Percentiles rank a stretch among this genome's conserved stretches.
phyloP scores from a whole-genome alignment of 805 yeast genomes.

The Blastobotrys robertii region DNA sequence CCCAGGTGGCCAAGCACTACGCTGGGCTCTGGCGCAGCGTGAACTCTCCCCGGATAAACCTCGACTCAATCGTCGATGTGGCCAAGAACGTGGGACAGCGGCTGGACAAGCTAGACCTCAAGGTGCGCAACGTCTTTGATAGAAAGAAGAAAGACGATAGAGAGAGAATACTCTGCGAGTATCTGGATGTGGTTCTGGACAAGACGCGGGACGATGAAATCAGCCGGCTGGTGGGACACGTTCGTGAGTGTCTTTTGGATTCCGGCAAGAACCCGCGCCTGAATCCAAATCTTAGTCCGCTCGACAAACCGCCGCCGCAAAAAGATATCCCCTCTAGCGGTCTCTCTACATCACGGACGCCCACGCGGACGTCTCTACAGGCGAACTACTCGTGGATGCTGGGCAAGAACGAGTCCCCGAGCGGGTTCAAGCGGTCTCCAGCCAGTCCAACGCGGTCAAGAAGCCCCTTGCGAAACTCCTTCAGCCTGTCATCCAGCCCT shows the following conservation, averaged over 20 bases:
- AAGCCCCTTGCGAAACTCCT: no score
- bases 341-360: no score
- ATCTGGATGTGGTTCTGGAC: neutral
- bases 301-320: no score
- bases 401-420: no score
- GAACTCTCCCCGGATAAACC: slow-evolving; percentile 4
- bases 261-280: neutral
- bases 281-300: no score
- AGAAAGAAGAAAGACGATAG: neutral
- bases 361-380: no score
- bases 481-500: no score
- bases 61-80: slow-evolving; percentile 11
- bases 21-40: slow-evolving; percentile 2
- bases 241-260: neutral
- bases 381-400: no score
- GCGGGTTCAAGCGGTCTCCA: no score
- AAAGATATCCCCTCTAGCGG: no score
- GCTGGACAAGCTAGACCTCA: slow-evolving; percentile 4
- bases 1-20: slow-evolving; percentile 15
- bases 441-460: no score
- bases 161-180: neutral
- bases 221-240: neutral
- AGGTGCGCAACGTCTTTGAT: no score
- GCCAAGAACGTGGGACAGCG: slow-evolving; percentile 12
- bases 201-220: neutral